A percentile compares a stretch with the other conserved stretches of the same genome.
phyloP scores from a whole-genome alignment of 148 eudicot species.

The Persicaria maculosa region DNA sequence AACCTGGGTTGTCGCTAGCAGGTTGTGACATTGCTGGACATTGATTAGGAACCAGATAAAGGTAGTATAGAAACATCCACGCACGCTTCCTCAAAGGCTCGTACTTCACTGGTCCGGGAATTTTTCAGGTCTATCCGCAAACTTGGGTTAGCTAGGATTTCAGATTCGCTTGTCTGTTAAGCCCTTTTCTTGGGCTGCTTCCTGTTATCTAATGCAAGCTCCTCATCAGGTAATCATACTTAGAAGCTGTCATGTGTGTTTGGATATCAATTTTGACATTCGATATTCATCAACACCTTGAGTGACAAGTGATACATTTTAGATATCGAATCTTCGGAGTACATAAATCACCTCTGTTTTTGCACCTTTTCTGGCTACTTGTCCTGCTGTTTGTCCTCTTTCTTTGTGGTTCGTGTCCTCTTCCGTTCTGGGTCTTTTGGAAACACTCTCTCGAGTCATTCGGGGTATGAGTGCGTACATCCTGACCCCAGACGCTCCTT shows the following conservation, averaged over 20 bases:
- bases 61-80: neutral
- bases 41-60: neutral
- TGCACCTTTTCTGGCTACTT: too few relatives aligned
- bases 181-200: neutral
- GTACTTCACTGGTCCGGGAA: too few relatives aligned
- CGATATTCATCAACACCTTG: neutral
- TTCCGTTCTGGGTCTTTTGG: neutral
- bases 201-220: neutral
- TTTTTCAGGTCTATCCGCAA: too few relatives aligned
- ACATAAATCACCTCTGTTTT: too few relatives aligned
- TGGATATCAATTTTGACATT: neutral
- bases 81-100: neutral
- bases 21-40: neutral
- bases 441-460: conserved; percentile 7
- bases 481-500: neutral
- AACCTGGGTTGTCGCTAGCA: neutral
- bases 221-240: neutral
- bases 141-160: neutral
- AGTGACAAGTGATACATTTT: neutral
- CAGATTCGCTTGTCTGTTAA: neutral
- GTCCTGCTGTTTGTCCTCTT: too few relatives aligned
- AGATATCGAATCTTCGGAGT: too few relatives aligned
- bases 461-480: neutral
- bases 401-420: too few relatives aligned
- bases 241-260: neutral